Conservation (phyloP, 257 asterid species). For the Eustoma russellianum region DNA sequence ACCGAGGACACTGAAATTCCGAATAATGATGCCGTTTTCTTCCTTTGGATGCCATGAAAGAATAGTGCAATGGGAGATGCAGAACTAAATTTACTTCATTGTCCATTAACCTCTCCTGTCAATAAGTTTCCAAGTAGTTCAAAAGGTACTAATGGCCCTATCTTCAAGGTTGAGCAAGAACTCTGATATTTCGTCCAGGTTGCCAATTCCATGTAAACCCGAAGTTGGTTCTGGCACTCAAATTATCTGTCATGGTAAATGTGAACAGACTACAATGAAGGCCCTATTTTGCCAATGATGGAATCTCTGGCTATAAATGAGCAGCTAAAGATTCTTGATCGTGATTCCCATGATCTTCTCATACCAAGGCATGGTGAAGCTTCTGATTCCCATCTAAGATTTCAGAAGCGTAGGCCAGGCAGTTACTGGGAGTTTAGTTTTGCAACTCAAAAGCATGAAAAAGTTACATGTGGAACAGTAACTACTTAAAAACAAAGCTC, state of each 20-base stretch:
- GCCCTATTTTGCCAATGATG: background rate
- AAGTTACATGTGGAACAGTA: slow-evolving; percentile 19
- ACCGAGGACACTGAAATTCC: slow-evolving; percentile 73
- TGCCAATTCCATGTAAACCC: slow-evolving; percentile 15
- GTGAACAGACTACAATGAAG: too few species aligned
- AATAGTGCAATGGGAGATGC: too few species aligned
- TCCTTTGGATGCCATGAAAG: slow-evolving; percentile 47
- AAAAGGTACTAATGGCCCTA: slow-evolving; percentile 16
- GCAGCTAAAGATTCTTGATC: slow-evolving; percentile 21
- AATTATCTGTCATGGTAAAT: slow-evolving; percentile 11
- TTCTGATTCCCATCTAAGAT: slow-evolving; percentile 17
- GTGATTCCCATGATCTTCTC: slow-evolving; percentile 11
- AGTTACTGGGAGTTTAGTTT: slow-evolving; percentile 14
- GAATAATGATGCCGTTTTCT: slow-evolving; percentile 79
- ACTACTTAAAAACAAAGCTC: slow-evolving; percentile 10
- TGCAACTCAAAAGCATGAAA: slow-evolving; percentile 20
- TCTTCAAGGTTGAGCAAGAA: slow-evolving; percentile 11
- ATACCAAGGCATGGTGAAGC: slow-evolving; percentile 11
- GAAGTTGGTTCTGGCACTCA: slow-evolving; percentile 15
- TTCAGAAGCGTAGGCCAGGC: slow-evolving; percentile 18
- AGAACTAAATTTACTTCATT: slow-evolving; percentile 26
- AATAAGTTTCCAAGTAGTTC: slow-evolving; percentile 23
- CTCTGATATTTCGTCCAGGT: slow-evolving; percentile 13
- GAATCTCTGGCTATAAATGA: slow-evolving; percentile 19
- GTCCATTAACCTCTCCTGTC: slow-evolving; percentile 28